A percentile compares a stretch with the other conserved stretches of the same genome.
These are phyloP conservation scores for Erysimum pusillum DNA, from an alignment of 441 rosid species.

Conservation along the genomic window DNA sequence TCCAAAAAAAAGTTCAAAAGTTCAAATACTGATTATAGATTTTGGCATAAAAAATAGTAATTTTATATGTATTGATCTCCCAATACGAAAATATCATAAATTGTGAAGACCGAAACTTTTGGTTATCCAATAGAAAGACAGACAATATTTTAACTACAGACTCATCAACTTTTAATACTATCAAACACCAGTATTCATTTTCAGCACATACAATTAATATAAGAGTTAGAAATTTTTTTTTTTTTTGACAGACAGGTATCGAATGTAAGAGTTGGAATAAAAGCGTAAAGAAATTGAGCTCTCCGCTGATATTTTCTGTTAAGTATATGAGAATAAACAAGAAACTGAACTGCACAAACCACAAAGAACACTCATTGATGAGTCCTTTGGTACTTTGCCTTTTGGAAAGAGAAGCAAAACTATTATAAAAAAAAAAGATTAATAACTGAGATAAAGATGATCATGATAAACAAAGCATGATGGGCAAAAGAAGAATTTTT, in stretches of 20 bases:
- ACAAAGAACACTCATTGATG: slow-evolving; percentile 45
- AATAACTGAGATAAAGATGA: slow-evolving; percentile 10
- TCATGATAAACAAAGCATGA: slow-evolving; percentile 25
- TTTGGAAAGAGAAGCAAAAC: not conserved
- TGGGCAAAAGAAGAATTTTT: slow-evolving; percentile 30
- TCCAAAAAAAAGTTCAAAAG: no score
- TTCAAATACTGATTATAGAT: not conserved
- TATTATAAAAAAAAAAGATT: not conserved
- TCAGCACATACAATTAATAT: slow-evolving; percentile 1
- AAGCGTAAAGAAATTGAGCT: not conserved
- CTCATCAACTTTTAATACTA: not conserved
- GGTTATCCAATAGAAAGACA: slow-evolving; percentile 1
- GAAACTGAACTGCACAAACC: slow-evolving; percentile 40
- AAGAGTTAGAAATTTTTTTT: no score
- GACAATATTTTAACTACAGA: not conserved
- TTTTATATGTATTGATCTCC: no score
- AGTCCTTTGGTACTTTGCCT: slow-evolving; percentile 40
- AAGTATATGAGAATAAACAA: slow-evolving; percentile 10
- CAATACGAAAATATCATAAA: not conserved
- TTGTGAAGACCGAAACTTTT: not conserved
- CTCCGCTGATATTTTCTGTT: not conserved
- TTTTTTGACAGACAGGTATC: no score
- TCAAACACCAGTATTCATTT: not conserved
- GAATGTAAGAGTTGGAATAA: no score
- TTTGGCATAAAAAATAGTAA: no score